These are phyloP conservation scores for Zelopaecilomyces penicillatus DNA, from an alignment of 2,329 filamentous ascomycete species.

Conservation along the genomic window DNA sequence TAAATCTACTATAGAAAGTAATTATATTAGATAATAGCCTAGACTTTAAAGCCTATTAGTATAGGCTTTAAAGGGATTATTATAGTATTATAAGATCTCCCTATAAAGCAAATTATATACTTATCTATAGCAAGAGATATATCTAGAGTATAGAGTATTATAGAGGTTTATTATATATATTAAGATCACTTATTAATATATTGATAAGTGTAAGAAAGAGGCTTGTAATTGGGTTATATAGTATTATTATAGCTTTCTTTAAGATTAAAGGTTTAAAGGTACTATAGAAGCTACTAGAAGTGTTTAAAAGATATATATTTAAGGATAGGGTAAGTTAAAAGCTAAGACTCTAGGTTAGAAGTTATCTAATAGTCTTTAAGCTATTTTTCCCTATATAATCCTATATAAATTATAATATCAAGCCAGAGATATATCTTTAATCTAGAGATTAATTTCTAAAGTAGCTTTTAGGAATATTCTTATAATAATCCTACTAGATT, in stretches of 20 bases:
- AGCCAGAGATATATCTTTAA: too few species aligned
- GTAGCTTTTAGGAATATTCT: too few species aligned
- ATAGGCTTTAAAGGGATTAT: constrained; percentile 5
- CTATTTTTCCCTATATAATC: too few species aligned
- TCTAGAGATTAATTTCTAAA: too few species aligned
- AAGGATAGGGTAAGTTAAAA: too few species aligned
- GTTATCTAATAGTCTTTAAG: too few species aligned
- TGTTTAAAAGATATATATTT: constrained; percentile 7
- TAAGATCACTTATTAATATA: constrained; percentile 4
- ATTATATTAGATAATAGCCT: constrained; percentile 7
- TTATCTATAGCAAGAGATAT: too few species aligned
- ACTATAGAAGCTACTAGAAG: constrained; percentile 5
- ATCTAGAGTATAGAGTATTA: neutral
- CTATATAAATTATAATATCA: too few species aligned
- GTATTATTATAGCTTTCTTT: too few species aligned
- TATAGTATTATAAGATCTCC: neutral
- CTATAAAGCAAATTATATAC: constrained; percentile 1
- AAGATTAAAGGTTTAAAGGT: constrained; percentile 1
- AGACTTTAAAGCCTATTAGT: constrained; percentile 10
- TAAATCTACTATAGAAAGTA: constrained; percentile 9
- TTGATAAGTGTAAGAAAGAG: too few species aligned
- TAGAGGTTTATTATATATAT: constrained; percentile 2
- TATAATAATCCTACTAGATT: too few species aligned
- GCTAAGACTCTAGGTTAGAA: too few species aligned
- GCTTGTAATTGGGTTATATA: neutral